Evolutionary conservation across 192 early-diverging fungal genomes (phyloP).

Genomic region (Backusella macrospora): DNA sequence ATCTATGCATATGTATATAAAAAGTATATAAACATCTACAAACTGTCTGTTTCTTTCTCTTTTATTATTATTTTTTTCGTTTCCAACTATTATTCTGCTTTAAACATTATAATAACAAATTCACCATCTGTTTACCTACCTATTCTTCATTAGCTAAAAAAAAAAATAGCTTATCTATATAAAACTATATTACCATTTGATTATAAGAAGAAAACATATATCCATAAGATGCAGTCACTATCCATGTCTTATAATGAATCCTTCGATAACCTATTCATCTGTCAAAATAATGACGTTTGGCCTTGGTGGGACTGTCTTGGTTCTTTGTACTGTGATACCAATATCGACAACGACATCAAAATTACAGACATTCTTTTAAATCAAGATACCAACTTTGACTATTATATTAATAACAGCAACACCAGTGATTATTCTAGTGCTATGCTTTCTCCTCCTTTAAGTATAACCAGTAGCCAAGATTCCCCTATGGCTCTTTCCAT

Average conservation of each 20-base stretch:
- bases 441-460: not conserved
- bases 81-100: not conserved
- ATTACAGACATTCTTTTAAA: no score
- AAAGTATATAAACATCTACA: constrained; percentile 5
- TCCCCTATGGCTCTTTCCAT: no score
- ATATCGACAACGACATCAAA: no score
- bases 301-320: not conserved
- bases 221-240: not conserved
- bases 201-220: not conserved
- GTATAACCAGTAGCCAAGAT: not conserved
- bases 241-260: not conserved
- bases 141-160: no score
- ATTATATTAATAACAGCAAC: no score
- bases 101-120: not conserved
- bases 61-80: not conserved
- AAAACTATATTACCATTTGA: no score
- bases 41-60: not conserved
- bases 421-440: not conserved
- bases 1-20: not conserved
- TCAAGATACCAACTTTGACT: no score
- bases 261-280: not conserved
- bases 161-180: no score
- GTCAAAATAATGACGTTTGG: not conserved
- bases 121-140: no score
- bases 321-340: not conserved